Evolutionary conservation across 2,329 filamentous ascomycete species (phyloP).

Genomic region (Arthroderma sp.): DNA sequence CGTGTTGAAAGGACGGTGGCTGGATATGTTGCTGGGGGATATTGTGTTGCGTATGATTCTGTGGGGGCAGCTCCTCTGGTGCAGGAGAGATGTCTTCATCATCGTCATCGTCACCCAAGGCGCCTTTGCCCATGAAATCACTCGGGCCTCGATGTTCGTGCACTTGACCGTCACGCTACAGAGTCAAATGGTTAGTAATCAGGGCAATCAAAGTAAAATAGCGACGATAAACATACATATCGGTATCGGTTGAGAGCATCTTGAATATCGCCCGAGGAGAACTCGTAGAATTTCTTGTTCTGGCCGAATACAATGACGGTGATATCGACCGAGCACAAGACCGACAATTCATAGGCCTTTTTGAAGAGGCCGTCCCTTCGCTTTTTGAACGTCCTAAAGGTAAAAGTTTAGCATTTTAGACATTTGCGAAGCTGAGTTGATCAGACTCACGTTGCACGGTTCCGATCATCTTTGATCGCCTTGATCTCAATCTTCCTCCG

Average conservation of each 20-base stretch:
- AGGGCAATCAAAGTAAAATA: slow-evolving; percentile 5
- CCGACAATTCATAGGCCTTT: slow-evolving; percentile 96
- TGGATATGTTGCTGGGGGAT: slow-evolving; percentile 43
- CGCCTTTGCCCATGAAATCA: slow-evolving; percentile 72
- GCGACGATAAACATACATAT: slow-evolving; percentile 53
- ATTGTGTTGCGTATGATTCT: slow-evolving; percentile 31
- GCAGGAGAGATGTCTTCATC: slow-evolving; percentile 63
- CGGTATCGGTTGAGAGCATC: slow-evolving; percentile 78
- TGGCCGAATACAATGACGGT: slow-evolving; percentile 97
- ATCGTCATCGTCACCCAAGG: slow-evolving; percentile 70
- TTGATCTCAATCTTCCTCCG: slow-evolving; percentile 99
- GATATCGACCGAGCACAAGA: slow-evolving; percentile 95
- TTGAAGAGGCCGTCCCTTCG: slow-evolving; percentile 98
- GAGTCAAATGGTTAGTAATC: slow-evolving; percentile 11
- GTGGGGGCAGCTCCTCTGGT: slow-evolving; percentile 47
- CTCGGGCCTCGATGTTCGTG: slow-evolving; percentile 93
- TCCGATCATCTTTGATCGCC: slow-evolving; percentile 96
- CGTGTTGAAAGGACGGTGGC: slow-evolving; percentile 34
- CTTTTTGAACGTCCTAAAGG: slow-evolving; percentile 79
- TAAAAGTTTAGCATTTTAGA: slow-evolving; percentile 9
- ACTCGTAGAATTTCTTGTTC: slow-evolving; percentile 98
- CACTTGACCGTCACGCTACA: slow-evolving; percentile 47
- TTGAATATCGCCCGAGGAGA: slow-evolving; percentile 85
- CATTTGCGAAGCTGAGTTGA: slow-evolving; percentile 1
- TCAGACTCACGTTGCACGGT: slow-evolving; percentile 78